Evolutionary conservation across 192 early-diverging fungal species (phyloP), one percentile per base, ranked within the genome.

Genomic region (Allomyces javanicus): DNA sequence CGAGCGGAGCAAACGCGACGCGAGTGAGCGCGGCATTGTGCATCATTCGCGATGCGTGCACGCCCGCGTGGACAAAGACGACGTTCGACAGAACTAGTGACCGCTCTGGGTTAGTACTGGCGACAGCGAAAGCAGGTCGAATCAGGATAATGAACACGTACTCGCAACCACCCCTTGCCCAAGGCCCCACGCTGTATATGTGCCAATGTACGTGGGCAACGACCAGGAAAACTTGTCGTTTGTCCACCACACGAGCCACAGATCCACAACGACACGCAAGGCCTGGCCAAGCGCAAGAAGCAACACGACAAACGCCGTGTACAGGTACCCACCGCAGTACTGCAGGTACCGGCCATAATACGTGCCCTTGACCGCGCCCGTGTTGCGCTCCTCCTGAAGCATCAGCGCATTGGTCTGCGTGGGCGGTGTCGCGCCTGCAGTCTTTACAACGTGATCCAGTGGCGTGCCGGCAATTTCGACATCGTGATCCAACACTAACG

Each of bases 1-100:
- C 75, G 62, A 86, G 79, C 10, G 90, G 90, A 1, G 90, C 85
- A 9, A 84, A 71, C 67, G 92, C 63, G 26, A 94, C 78, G 40
- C 83, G 76, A n/a, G 68, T 40, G 33, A 92, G 72, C 44, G 90
- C 82, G 26, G 73, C 77, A 12, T 82, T 74, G 76, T 94, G 92
- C 9, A 93, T 72, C 3, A 67, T 72, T 50, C 77, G 74, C 6
- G 85, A 81, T 26, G 89, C 87, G 10, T 71, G 64, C 3, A 79
- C 78, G 66, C 83, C 84, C 26, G 76, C 70, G 55, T 74, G 73
- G 14, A 83, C 83, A 65, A 89, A 87, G 64, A 73, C 78, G 55
- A 89, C 63, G 6, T 78, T 83, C 64, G 77, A 76, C 63, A 72
- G 65, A 25, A 83, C 79, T 40, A 7, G 33, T 9, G 7, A 40